phyloP scores from a whole-genome alignment of 1,284 basidiomycete genomes.

The Inonotus obliquus region DNA sequence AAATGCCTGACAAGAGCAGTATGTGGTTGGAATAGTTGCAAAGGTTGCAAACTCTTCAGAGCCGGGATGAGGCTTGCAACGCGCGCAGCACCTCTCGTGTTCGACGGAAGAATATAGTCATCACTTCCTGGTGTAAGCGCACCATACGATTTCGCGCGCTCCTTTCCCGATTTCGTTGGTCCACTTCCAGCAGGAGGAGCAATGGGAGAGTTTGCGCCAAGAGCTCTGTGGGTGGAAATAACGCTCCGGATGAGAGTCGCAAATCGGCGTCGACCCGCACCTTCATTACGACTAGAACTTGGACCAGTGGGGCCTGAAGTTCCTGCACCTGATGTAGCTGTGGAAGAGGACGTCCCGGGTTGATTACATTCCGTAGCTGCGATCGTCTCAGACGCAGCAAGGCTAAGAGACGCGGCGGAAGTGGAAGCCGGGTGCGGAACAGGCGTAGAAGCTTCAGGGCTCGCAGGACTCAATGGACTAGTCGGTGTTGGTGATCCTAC shows the following conservation, averaged over 20 bases:
- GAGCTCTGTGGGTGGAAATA: conserved; percentile 14
- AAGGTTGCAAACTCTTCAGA: conserved; percentile 48
- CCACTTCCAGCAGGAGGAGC: background rate
- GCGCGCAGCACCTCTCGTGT: conserved; percentile 45
- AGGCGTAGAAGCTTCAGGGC: background rate
- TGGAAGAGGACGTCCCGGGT: background rate
- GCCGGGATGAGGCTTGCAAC: conserved; percentile 54
- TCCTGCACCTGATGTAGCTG: background rate
- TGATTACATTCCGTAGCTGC: conserved; percentile 19
- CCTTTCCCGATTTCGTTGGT: conserved; percentile 26
- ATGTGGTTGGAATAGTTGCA: conserved; percentile 61
- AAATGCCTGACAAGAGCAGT: conserved; percentile 61
- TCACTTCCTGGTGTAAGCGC: conserved; percentile 21
- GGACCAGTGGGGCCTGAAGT: background rate
- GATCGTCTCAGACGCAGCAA: conserved; percentile 26
- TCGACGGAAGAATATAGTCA: conserved; percentile 34
- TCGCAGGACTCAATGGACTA: background rate
- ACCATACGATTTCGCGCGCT: conserved; percentile 43
- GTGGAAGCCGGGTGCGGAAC: conserved; percentile 25
- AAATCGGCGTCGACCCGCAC: conserved; percentile 6
- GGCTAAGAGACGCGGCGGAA: conserved; percentile 22
- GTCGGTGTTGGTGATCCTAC: conserved; percentile 39
- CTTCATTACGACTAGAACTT: background rate
- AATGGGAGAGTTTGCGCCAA: conserved; percentile 8
- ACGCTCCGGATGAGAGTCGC: conserved; percentile 9